Evolutionary conservation across 495 filamentous ascomycete species (phyloP).

Genomic region (Pyronema omphalodes): DNA sequence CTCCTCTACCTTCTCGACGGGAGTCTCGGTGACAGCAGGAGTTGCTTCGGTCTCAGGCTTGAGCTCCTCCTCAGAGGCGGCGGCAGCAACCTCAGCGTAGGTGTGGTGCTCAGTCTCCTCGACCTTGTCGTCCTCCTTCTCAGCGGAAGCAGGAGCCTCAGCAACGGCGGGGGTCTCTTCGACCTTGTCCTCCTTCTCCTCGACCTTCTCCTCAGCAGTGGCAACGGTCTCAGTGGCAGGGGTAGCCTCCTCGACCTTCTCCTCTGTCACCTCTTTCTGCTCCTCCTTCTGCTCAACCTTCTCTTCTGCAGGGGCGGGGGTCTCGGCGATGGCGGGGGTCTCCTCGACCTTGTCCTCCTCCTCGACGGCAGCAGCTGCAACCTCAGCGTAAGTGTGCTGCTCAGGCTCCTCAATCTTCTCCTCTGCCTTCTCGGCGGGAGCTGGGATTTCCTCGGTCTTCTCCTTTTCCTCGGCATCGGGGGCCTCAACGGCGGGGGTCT

Average conservation of each 20-base stretch:
- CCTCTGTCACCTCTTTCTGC: slow-evolving; percentile 30
- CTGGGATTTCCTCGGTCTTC: neutral
- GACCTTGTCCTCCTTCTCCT: slow-evolving; percentile 16
- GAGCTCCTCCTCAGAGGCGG: slow-evolving; percentile 4
- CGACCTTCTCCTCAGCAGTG: slow-evolving; percentile 11
- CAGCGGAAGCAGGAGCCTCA: neutral
- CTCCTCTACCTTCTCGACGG: neutral
- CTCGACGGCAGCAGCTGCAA: neutral
- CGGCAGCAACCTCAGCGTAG: neutral
- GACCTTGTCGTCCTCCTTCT: slow-evolving; percentile 16
- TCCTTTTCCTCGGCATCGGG: slow-evolving; percentile 26
- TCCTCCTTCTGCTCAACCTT: neutral
- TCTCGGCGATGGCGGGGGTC: neutral
- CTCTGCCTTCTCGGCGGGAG: neutral
- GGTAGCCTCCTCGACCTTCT: slow-evolving; percentile 30
- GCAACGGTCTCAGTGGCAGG: neutral
- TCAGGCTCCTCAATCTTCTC: neutral
- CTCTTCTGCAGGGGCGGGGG: too few species aligned
- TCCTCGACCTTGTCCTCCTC: neutral
- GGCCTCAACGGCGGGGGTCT: neutral
- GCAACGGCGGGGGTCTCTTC: slow-evolving; percentile 24
- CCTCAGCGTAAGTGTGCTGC: neutral
- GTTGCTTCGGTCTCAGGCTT: slow-evolving; percentile 7
- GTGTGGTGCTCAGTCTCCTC: slow-evolving; percentile 32
- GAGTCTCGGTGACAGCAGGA: slow-evolving; percentile 3